Conservation (phyloP, 2,329 filamentous ascomycete species). For the Penicillium sp. region DNA sequence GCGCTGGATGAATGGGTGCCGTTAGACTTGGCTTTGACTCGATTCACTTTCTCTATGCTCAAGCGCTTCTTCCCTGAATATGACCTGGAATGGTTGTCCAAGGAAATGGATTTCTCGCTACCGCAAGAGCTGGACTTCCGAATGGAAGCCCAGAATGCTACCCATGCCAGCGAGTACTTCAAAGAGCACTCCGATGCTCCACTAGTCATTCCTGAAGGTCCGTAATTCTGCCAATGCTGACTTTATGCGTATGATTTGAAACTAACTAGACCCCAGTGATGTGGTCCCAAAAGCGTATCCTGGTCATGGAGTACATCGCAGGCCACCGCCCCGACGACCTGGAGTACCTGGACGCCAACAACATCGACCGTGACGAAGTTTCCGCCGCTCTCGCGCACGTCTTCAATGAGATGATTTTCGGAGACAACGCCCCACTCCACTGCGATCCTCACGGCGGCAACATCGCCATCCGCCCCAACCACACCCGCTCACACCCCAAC, state of each 20-base stretch:
- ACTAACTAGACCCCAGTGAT: constrained; percentile 49
- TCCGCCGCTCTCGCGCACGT: constrained; percentile 81
- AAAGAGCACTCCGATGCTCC: constrained; percentile 63
- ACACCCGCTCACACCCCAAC: constrained; percentile 55
- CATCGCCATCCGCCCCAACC: constrained; percentile 77
- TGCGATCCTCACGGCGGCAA: constrained; percentile 97
- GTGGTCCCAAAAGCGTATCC: constrained; percentile 77
- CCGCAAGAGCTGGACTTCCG: constrained; percentile 87
- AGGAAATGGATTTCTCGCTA: constrained; percentile 83
- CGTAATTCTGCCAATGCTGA: not conserved
- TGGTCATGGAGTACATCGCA: constrained; percentile 90
- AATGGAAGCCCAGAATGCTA: constrained; percentile 76
- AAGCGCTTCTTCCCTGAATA: constrained; percentile 96
- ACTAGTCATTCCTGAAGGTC: constrained; percentile 67
- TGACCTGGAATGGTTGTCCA: constrained; percentile 88
- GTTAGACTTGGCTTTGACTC: constrained; percentile 75
- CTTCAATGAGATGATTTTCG: constrained; percentile 99
- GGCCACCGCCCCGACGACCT: constrained; percentile 84
- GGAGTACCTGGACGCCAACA: constrained; percentile 70
- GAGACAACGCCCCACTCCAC: constrained; percentile 75
- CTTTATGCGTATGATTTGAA: not conserved
- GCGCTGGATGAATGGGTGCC: constrained; percentile 79
- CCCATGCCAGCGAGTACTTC: constrained; percentile 72
- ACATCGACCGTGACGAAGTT: constrained; percentile 90
- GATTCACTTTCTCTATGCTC: constrained; percentile 78